Evolutionary conservation across 2,329 filamentous ascomycete species (phyloP), one percentile per base, ranked within the genome.

Genomic region (Hawksworthiomyces lignivorus): DNA sequence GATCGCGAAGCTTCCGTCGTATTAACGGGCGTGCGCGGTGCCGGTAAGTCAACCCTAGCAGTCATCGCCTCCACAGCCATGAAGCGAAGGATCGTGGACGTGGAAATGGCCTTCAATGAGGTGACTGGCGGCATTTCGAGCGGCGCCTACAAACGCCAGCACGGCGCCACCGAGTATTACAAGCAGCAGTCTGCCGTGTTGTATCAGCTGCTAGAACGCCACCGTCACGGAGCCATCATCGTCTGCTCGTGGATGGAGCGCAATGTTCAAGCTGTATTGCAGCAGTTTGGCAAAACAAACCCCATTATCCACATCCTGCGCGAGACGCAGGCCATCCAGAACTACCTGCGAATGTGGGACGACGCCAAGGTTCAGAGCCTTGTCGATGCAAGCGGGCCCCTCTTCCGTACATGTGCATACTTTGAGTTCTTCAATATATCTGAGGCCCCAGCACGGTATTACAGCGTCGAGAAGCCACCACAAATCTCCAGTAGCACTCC

Each of bases 351-450:
- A 10, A 27, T 39, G n/a, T 38, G 29, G 34, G 32, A 40, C 19
- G 68, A 68, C 27, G 60, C 66, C 2, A 62, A 69, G 4, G 69
- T 74, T 29, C 69, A 78, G 10, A 64, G 72, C 40, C 72, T 74
- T 34, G 67, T 83, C 20, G 62, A 82, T 3, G 62, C 67, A 28
- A 70, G 67, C 22, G 70, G 71, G 31, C 63, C 68, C 24, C 69
- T 74, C 19, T 74, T 82, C 49, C 69, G 79, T 36, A 63, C 66
- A 5, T 82, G 77, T 56, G 79, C 80, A 6, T 86, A 84, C 49
- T 68, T 82, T 41, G 82, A 86, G 54, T 87, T 83, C 54, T 84
- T 76, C 63, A 86, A 85, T 50, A 63, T 82, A 14, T 72, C 78
- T 46, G 67, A 69, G 14, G 14, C 26, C 17, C 18, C 32, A 12